Conservation (phyloP, 73 alveolate genomes). For the Uronychia setigera region DNA sequence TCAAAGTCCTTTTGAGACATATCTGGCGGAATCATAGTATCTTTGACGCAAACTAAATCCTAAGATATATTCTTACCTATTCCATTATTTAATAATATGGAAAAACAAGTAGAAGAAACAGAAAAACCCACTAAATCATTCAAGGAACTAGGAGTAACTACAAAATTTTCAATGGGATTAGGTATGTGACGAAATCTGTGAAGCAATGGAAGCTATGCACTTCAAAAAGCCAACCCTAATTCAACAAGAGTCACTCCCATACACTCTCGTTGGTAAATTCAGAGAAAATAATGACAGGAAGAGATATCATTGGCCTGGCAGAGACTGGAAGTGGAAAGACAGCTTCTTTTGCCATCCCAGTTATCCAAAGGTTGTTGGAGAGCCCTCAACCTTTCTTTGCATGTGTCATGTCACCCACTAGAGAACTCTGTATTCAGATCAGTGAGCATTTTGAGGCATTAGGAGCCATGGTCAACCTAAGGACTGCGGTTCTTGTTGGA, state of each 20-base stretch:
- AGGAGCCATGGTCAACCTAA: slow-evolving; percentile 91
- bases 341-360: slow-evolving; percentile 93
- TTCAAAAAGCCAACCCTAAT: slow-evolving; percentile 91
- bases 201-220: slow-evolving; percentile 77
- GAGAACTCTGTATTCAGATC: slow-evolving; percentile 96
- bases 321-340: slow-evolving; percentile 99
- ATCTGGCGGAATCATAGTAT: too few species aligned
- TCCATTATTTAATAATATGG: too few species aligned
- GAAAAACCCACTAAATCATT: slow-evolving; percentile 37
- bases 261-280: slow-evolving; percentile 63
- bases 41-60: too few species aligned
- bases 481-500: slow-evolving; percentile 95
- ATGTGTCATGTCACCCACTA: slow-evolving; percentile 93
- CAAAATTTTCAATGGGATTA: neutral
- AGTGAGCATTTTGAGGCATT: slow-evolving; percentile 89
- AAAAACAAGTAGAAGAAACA: neutral
- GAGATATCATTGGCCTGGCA: slow-evolving; percentile 96
- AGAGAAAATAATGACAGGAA: slow-evolving; percentile 31
- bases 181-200: slow-evolving; percentile 88
- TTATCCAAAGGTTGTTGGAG: slow-evolving; percentile 82
- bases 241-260: slow-evolving; percentile 88
- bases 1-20: too few species aligned
- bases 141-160: slow-evolving; percentile 83
- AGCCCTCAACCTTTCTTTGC: slow-evolving; percentile 91
- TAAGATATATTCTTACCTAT: too few species aligned